Evolutionary conservation across 176 grass and related monocot species (phyloP), one percentile per base, ranked within the genome.

Genomic region (Guadua angustifolia): DNA sequence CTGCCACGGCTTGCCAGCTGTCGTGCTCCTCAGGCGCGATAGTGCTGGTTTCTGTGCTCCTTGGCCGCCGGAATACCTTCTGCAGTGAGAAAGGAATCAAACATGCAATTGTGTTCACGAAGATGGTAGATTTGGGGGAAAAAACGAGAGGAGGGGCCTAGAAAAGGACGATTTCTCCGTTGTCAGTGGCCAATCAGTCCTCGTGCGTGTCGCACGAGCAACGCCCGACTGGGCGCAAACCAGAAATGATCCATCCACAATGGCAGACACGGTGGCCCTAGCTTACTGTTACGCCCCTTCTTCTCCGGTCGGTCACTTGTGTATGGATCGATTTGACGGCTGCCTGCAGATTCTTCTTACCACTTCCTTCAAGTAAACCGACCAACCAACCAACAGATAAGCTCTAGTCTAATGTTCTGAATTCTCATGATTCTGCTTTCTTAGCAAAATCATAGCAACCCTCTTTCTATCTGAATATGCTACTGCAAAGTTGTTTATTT

Each of bases 161-260:
- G 29, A 29, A 29, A 29, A 29, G 29, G 29, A 29, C 29, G 29
- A 29, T 29, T 29, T 29, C 29, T 67, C 62, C 46, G 0, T 0
- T 22, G 49, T 61, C 24, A 14, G 24, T 29, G 29, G 29, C 25
- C 11, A 62, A 62, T 29, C 25, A 6, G 60, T 3, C 1, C 2
- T 63, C 60, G 12, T 26, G 11, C 5, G 18, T 60, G 85, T 87
- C 86, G 6, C 36, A 43, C 29, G 7, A 6, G 35, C 45, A 42
- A 18, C 45, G 33, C 18, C 74, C 47, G 74, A 88, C 74, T 88
- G 81, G 87, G 84, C 81, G 87, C 47, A 21, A 59, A 84, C 87
- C 87, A 49, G 74, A 73, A 65, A 46, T 39, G 15, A 67, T 84
- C 55, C 38, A 3, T 39, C 17, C 40, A 19, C 39, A 84, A 67